phyloP scores from a whole-genome alignment of 2,329 filamentous ascomycete species.

The Lasiodiplodia hormozganensis region DNA sequence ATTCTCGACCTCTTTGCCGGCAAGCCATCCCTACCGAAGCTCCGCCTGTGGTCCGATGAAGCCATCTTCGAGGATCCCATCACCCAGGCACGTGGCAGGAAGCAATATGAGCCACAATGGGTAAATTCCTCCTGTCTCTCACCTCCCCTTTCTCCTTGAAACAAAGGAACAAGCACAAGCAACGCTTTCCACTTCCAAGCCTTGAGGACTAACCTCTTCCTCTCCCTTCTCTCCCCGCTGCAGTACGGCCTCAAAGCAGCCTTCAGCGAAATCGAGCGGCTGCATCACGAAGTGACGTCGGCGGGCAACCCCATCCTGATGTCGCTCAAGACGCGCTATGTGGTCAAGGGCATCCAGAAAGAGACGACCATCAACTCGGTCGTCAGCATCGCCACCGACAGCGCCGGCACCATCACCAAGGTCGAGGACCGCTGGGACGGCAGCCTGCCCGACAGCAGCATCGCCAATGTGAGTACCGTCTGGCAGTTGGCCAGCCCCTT shows the following conservation, averaged over 20 bases:
- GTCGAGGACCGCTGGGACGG: conserved; percentile 65
- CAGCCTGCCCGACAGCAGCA: conserved; percentile 56
- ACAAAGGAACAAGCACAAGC: not conserved
- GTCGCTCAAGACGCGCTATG: conserved; percentile 60
- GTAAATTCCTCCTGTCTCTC: conserved; percentile 26
- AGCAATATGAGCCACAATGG: conserved; percentile 61
- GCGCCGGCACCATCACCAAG: conserved; percentile 55
- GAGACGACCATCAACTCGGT: conserved; percentile 59
- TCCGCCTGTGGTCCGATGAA: conserved; percentile 65
- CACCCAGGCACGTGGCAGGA: conserved; percentile 63
- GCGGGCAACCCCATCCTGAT: conserved; percentile 67
- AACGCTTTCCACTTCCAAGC: no score
- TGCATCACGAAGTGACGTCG: conserved; percentile 61
- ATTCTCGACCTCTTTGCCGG: conserved; percentile 70
- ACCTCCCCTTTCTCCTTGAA: not conserved
- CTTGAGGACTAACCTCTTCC: not conserved
- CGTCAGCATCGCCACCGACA: conserved; percentile 56
- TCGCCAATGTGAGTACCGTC: conserved; percentile 54
- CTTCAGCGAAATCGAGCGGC: conserved; percentile 64
- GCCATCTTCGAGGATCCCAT: conserved; percentile 66
- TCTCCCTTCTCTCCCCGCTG: not conserved
- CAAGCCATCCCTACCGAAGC: conserved; percentile 64
- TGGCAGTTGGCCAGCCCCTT: conserved; percentile 42
- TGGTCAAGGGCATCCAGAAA: conserved; percentile 60
- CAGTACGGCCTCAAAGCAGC: conserved; percentile 65